Base-by-base conservation (phyloP, 306 rosid species). In the Sindora glabra region DNA sequence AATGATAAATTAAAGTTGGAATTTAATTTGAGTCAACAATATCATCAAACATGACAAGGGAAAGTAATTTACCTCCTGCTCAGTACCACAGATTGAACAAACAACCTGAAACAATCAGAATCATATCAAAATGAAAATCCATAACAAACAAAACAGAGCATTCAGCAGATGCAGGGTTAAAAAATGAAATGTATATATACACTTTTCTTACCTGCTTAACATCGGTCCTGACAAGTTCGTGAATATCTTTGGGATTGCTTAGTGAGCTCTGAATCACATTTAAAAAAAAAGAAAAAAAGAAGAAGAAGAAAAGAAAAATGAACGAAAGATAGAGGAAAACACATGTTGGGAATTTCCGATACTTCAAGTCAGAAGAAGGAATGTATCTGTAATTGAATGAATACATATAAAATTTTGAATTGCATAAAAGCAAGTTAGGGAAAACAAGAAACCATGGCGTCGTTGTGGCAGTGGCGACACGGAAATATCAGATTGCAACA, bases 391-490 rank as follows among this genome's bases (percentile, higher is more conserved):
- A 66, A 38, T 17, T 13, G 22, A 18, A 45, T 0, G 10, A 14
- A 5, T 27, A 38, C 59, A 25, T 30, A n/a, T n/a, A 54, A 21
- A 37, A 41, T 10, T 18, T 10, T 53, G 21, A 0, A 8, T n/a
- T n/a, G n/a, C n/a, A 1, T 30, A 13, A 3, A 33, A 2, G 10
- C 11, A 10, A 52, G 9, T 27, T 42, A 24, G 41, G 24, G 3
- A 25, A 36, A 65, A 58, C 42, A 56, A 55, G 8, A 66, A 18
- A 77, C 95, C 71, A 48, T 63, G 74, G 84, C 75, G 6, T 87
- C 84, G 86, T 83, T 83, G 77, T 83, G 91, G 72, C 91, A 87
- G 51, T 87, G 90, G 60, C 89, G 86, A 60, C 91, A 87, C 9
- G 74, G 48, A 40, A 81, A 87, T 49, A 81, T 69, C 64, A 67